A percentile compares a stretch with the other conserved stretches of the same genome.
Evolutionary conservation across 805 yeast species (phyloP).

Genomic region (Starmera amethionina): DNA sequence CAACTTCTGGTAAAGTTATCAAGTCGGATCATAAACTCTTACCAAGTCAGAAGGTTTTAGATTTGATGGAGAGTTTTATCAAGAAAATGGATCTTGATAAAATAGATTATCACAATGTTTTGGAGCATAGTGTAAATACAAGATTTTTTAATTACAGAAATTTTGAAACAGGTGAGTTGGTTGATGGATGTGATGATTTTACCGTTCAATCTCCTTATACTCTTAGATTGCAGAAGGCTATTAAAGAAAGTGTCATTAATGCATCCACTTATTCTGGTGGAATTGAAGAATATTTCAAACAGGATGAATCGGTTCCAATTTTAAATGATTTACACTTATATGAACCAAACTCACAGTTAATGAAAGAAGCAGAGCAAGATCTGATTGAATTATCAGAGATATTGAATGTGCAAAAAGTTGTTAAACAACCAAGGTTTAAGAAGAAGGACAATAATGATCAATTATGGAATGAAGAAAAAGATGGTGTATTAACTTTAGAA

Average conservation of each 20-base stretch:
- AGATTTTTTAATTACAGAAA: too few species aligned
- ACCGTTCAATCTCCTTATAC: slow-evolving; percentile 13
- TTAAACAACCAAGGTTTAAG: background rate
- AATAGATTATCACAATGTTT: slow-evolving; percentile 1
- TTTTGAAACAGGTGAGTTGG: too few species aligned
- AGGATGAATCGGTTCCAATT: slow-evolving; percentile 15
- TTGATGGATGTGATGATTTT: too few species aligned
- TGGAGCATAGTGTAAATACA: too few species aligned
- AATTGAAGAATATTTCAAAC: slow-evolving; percentile 6
- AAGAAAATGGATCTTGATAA: slow-evolving; percentile 33
- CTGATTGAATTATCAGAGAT: slow-evolving; percentile 6
- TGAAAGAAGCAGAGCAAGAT: slow-evolving; percentile 5
- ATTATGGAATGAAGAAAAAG: background rate
- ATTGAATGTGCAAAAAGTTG: slow-evolving; percentile 11
- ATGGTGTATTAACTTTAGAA: background rate
- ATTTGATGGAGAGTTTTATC: slow-evolving; percentile 33
- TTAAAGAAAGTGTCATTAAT: slow-evolving; percentile 9
- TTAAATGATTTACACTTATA: slow-evolving; percentile 13
- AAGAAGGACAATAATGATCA: background rate
- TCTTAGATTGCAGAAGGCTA: slow-evolving; percentile 13
- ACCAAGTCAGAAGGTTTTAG: slow-evolving; percentile 29
- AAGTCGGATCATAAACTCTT: slow-evolving; percentile 16
- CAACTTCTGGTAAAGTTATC: slow-evolving; percentile 20
- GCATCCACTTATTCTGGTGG: slow-evolving; percentile 1
- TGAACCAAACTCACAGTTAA: slow-evolving; percentile 7